phyloP scores from a whole-genome alignment of 2,329 filamentous ascomycete species.

The Aspergillus sp. region DNA sequence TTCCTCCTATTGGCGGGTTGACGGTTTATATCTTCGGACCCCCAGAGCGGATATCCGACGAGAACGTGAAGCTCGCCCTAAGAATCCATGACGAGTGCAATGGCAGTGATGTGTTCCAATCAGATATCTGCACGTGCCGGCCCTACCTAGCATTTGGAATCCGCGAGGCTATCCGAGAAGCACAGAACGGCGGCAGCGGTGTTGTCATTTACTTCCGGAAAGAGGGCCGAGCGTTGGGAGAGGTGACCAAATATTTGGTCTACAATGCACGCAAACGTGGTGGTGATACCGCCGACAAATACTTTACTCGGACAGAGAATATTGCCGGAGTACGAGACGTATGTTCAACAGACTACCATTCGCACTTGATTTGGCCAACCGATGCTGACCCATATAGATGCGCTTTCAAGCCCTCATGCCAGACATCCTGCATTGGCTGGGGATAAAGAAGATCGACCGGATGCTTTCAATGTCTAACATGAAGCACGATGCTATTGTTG shows the following conservation, averaged over 20 bases:
- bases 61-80: conserved; percentile 75
- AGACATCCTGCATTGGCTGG: conserved; percentile 95
- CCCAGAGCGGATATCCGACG: conserved; percentile 88
- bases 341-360: conserved; percentile 5
- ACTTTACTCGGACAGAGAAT: conserved; percentile 97
- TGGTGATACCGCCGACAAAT: conserved; percentile 49
- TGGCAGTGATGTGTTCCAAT: conserved; percentile 95
- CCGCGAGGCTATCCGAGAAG: conserved; percentile 95
- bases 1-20: conserved; percentile 91
- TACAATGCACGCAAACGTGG: conserved; percentile 51
- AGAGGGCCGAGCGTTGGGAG: conserved; percentile 88
- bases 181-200: conserved; percentile 87
- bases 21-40: conserved; percentile 98
- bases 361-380: neutral
- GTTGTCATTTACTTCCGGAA: conserved; percentile 99
- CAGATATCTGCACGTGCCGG: conserved; percentile 90
- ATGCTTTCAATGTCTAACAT: conserved; percentile 98
- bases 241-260: conserved; percentile 87
- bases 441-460: conserved; percentile 96
- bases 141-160: conserved; percentile 97
- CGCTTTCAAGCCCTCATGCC: conserved; percentile 98
- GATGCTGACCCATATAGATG: conserved; percentile 60
- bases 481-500: conserved; percentile 54
- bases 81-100: conserved; percentile 90
- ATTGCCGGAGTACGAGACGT: conserved; percentile 86